Percentiles rank a stretch among this genome's conserved stretches.
phyloP scores from a whole-genome alignment of 345 rosid genomes.

The Chamaenerion angustifolium region DNA sequence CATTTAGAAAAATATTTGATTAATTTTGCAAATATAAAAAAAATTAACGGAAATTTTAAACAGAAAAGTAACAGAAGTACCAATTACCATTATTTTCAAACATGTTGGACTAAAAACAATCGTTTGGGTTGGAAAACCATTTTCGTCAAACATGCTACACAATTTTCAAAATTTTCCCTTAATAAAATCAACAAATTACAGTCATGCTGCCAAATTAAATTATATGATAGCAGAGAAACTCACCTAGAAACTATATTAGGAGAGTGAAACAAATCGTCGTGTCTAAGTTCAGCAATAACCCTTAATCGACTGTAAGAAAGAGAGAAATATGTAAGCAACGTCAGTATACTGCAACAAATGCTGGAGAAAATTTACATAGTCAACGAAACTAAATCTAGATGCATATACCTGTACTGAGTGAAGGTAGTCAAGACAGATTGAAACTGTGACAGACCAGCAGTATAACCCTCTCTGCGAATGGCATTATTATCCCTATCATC shows the following conservation, averaged over 20 bases:
- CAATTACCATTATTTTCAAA: too few relatives aligned
- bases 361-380: background rate
- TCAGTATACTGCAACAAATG: background rate
- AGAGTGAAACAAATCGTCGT: constrained; percentile 90
- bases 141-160: too few relatives aligned
- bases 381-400: background rate
- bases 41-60: too few relatives aligned
- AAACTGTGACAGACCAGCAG: constrained; percentile 73
- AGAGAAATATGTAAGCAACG: background rate
- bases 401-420: constrained; percentile 72
- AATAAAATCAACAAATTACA: background rate
- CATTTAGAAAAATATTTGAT: too few relatives aligned
- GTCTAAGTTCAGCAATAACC: constrained; percentile 92
- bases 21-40: too few relatives aligned
- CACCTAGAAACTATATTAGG: constrained; percentile 98
- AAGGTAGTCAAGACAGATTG: constrained; percentile 77
- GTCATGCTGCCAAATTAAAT: background rate
- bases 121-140: too few relatives aligned
- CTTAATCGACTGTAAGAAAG: constrained; percentile 58
- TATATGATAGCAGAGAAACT: constrained; percentile 10
- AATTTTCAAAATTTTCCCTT: too few relatives aligned
- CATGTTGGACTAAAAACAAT: too few relatives aligned
- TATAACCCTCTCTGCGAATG: constrained; percentile 69
- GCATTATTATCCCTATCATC: constrained; percentile 54
- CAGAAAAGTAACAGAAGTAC: too few relatives aligned